These are phyloP conservation scores for Suillus discolor DNA, from an alignment of 768 basidiomycete species.

Conservation along the genomic window DNA sequence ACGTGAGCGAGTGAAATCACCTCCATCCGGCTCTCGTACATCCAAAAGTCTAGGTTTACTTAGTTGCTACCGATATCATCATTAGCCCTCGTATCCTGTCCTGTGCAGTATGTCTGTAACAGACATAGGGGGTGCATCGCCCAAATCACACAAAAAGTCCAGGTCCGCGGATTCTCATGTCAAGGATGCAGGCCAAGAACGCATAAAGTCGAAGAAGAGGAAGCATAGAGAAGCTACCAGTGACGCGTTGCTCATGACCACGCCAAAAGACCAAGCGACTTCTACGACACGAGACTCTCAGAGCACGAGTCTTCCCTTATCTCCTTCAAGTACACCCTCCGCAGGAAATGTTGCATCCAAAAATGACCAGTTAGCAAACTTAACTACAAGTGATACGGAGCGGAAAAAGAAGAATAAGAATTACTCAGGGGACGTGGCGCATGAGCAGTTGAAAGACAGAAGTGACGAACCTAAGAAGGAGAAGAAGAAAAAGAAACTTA, in stretches of 20 bases:
- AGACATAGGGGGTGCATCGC: background rate
- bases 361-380: background rate
- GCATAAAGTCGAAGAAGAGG: background rate
- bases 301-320: background rate
- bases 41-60: background rate
- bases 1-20: background rate
- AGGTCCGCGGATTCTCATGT: slow-evolving; percentile 2
- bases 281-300: background rate
- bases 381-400: background rate
- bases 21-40: background rate
- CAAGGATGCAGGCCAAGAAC: background rate
- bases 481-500: slow-evolving; percentile 13
- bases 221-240: background rate
- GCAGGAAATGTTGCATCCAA: background rate
- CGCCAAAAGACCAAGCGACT: background rate
- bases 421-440: slow-evolving; percentile 4
- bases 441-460: slow-evolving; percentile 1
- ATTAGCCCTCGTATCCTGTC: background rate
- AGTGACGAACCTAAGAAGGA: slow-evolving; percentile 5
- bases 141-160: slow-evolving; percentile 16
- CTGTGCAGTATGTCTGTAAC: background rate
- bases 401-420: slow-evolving; percentile 21
- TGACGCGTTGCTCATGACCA: background rate
- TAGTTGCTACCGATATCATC: background rate
- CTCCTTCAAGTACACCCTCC: background rate